Conservation (phyloP, 768 basidiomycete genomes). For the Pholiota conissans region DNA sequence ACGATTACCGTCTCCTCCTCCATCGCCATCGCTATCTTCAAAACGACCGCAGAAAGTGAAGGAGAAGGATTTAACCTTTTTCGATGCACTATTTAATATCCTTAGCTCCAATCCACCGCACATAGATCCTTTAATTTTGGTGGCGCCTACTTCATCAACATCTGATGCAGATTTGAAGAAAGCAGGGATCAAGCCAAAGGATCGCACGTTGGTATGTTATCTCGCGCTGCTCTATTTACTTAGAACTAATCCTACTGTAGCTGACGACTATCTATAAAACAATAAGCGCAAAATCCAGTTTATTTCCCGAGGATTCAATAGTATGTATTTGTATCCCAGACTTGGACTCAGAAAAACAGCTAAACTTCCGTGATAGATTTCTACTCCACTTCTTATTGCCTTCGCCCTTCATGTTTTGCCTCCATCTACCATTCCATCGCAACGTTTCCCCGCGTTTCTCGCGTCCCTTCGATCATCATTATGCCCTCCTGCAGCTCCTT, state of each 20-base stretch:
- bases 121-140: conserved; percentile 52
- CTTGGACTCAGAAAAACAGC: not conserved
- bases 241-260: conserved; percentile 20
- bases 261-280: conserved; percentile 35
- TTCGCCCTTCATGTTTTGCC: conserved; percentile 50
- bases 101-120: conserved; percentile 29
- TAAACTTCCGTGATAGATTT: conserved; percentile 36
- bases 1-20: conserved; percentile 14
- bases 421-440: conserved; percentile 36
- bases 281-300: conserved; percentile 32
- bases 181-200: conserved; percentile 56
- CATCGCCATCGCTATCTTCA: conserved; percentile 12
- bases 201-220: conserved; percentile 50
- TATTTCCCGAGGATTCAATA: conserved; percentile 33
- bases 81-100: conserved; percentile 44
- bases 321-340: conserved; percentile 25
- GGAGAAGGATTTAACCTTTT: conserved; percentile 25
- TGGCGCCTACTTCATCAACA: conserved; percentile 23
- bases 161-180: conserved; percentile 47
- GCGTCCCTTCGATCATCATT: conserved; percentile 28
- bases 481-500: conserved; percentile 36
- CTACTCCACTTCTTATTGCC: conserved; percentile 54
- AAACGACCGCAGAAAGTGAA: conserved; percentile 8
- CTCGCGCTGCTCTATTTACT: not conserved
- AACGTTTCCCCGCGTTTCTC: conserved; percentile 35